Evolutionary conservation across 495 filamentous ascomycete species (phyloP), one percentile per base, ranked within the genome.

Genomic region (Penicillium cosmopolitanum): DNA sequence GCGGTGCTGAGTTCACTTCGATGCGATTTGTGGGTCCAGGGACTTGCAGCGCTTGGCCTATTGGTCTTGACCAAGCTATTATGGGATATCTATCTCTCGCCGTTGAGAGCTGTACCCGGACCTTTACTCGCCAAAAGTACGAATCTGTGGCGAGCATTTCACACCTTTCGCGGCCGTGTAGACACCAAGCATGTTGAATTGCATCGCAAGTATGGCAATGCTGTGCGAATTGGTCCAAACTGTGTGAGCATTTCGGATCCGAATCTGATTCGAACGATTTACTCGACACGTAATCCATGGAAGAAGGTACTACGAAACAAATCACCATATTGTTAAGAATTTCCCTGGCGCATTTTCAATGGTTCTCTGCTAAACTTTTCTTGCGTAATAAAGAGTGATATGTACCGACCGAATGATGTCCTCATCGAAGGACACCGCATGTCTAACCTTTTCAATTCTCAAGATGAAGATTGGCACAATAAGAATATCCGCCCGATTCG

Each of bases 211-310:
- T 85, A 86, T 66, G 86, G 85, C 0, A 68, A 71, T 5, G 74
- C 78, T 1, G 85, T 87, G 18, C 75, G 82, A 10, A 74, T 87
- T 15, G 85, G 84, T 0, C 84, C 85, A 3, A 79, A 84, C 11
- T 78, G 79, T 51, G 73, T 88, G 16, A 85, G 82, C 60, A 76
- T 86, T 35, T 64, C 74, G 42, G 77, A 77, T 43, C 66, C 59
- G 4, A 69, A 71, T 43, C 77, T 70, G 0, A 82, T 82, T 51
- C 66, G 66, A 19, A 61, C 52, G 1, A 80, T 85, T 10, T 85
- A 86, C 59, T 53, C 66, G 6, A 67, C 65, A 10, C 58, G 66
- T 13, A 61, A 67, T 60, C 50, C 66, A 56, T 69, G 62, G 56
- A 66, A 69, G 35, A 71, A 71, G 61, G 58, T 71, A 57, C 53